These are phyloP conservation scores for Myxozyma neotropica DNA, from an alignment of 805 yeast genomes.

Conservation along the genomic window DNA sequence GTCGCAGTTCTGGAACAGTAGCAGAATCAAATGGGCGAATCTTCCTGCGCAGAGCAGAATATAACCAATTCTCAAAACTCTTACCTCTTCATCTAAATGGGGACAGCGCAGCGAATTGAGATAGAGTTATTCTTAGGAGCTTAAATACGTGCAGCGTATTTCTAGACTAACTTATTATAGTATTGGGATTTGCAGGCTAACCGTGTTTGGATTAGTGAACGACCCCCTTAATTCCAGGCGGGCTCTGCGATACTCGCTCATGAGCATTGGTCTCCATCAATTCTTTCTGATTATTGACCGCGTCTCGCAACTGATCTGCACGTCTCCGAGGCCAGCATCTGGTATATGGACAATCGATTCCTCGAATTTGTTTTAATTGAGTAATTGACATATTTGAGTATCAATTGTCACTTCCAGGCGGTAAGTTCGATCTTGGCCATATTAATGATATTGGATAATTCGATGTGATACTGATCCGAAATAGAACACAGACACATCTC, in stretches of 20 bases:
- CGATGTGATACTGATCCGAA: too few relatives aligned
- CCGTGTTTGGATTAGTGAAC: neutral
- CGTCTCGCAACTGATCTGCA: neutral
- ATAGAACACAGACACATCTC: neutral
- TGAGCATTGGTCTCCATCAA: neutral
- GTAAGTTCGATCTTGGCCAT: too few relatives aligned
- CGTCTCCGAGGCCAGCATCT: neutral
- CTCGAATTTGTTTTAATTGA: neutral
- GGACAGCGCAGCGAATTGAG: slow-evolving; percentile 1
- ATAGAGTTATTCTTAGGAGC: neutral
- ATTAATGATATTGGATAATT: too few relatives aligned
- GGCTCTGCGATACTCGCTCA: neutral
- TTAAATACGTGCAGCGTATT: neutral
- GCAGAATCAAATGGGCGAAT: neutral
- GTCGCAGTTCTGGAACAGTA: neutral
- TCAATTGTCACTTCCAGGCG: too few relatives aligned
- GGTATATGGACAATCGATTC: neutral
- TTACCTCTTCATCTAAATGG: neutral
- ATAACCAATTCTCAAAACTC: too few relatives aligned
- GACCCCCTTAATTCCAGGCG: slow-evolving; percentile 5
- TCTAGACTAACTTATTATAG: neutral
- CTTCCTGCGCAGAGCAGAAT: too few relatives aligned
- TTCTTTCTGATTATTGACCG: neutral
- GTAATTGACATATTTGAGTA: neutral
- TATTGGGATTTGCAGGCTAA: neutral